These are phyloP conservation scores for Hydnomerulius pinastri DNA, from an alignment of 768 basidiomycete genomes.

Conservation along the genomic window DNA sequence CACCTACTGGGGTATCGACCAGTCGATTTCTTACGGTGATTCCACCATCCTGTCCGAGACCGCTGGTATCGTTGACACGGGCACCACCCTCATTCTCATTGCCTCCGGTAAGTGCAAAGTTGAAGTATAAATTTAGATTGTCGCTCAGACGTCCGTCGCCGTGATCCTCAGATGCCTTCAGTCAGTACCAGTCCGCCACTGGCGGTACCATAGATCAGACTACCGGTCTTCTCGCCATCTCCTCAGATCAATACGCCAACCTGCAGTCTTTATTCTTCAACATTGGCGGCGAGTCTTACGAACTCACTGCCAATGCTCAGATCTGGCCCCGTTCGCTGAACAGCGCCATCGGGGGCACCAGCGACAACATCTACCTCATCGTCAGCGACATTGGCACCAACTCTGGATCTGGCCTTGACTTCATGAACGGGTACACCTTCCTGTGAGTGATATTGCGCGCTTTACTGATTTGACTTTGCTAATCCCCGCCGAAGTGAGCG, in stretches of 20 bases:
- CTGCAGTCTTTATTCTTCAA: constrained; percentile 24
- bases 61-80: constrained; percentile 26
- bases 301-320: constrained; percentile 26
- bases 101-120: constrained; percentile 21
- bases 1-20: constrained; percentile 31
- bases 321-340: constrained; percentile 38
- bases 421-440: constrained; percentile 23
- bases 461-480: neutral
- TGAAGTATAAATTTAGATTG: too few species aligned
- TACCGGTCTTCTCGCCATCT: constrained; percentile 27
- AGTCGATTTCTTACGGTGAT: constrained; percentile 19
- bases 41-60: constrained; percentile 16
- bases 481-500: constrained; percentile 31
- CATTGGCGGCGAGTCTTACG: too few species aligned
- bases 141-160: neutral
- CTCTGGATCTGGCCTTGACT: constrained; percentile 22
- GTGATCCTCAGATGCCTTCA: constrained; percentile 24
- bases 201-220: constrained; percentile 22
- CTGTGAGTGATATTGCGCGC: too few species aligned
- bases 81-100: constrained; percentile 28
- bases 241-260: constrained; percentile 18
- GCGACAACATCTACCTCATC: constrained; percentile 30
- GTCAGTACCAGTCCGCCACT: constrained; percentile 20
- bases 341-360: constrained; percentile 26
- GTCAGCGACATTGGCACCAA: constrained; percentile 21